Base-by-base conservation (phyloP, 2,329 filamentous ascomycete species). In the Chaetomiaceae sp. region DNA sequence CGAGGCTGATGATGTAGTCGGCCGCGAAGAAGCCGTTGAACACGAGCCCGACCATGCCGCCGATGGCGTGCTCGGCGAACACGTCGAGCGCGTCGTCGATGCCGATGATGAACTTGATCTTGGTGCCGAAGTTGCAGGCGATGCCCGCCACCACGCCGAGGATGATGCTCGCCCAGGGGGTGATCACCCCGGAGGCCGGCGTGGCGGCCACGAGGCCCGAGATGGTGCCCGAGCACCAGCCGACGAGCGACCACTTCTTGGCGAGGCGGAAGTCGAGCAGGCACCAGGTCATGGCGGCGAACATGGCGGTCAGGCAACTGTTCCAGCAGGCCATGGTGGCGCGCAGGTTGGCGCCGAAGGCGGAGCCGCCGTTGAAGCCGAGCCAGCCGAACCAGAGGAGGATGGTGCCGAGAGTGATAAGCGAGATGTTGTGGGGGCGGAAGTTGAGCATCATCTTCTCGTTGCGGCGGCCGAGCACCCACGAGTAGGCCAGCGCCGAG, bases 391-490 rank as follows among this genome's bases (percentile, higher is more conserved):
- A 97, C 90, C 90, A 97, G 47, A 98, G 88, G 60, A 98, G 79
- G 55, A 95, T 79, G 3, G 93, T 97, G 53, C 93, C 93, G 58
- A 97, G 84, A 1, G 93, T 90, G 69, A 98, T 95, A 62, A 97
- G 79, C 6, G 90, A 95, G 56, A 97, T 93, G 73, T 98, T 98
- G 76, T 98, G 93, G 15, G 93, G 93, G 57, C 93, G 88, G 79
- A 97, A 97, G 78, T 97, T 97, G 70, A 96, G 81, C 88, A 97
- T 96, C 89, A 97, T 96, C 74, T 89, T 93, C 74, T 97, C 91
- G 72, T 96, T 93, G 57, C 93, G 88, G 62, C 89, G 87, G 57
- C 93, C 93, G 51, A 98, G 86, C 30, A 96, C 83, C 87, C 88
- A 85, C 2, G 90, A 95, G 73, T 97, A 98, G 56, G 93, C 93